Conservation (phyloP, 2,329 filamentous ascomycete genomes). For the Cladophialophora immunda region DNA sequence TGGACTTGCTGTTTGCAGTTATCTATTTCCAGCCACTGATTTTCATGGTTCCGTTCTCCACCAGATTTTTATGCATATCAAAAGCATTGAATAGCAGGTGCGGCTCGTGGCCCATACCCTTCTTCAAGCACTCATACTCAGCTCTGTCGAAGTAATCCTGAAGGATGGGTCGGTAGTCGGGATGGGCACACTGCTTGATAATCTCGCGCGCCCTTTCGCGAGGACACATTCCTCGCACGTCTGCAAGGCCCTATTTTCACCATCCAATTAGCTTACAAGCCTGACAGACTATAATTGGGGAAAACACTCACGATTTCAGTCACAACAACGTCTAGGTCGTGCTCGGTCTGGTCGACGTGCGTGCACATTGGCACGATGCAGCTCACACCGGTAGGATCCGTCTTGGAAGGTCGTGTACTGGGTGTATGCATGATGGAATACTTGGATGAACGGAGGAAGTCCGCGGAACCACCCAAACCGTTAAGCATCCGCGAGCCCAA, state of each 20-base stretch:
- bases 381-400: constrained; percentile 79
- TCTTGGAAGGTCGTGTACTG: constrained; percentile 79
- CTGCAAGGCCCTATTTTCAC: constrained; percentile 71
- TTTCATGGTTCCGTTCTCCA: constrained; percentile 90
- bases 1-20: constrained; percentile 32
- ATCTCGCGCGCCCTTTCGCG: constrained; percentile 83
- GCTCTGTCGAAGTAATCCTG: constrained; percentile 84
- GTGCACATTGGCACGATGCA: constrained; percentile 96
- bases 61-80: constrained; percentile 85
- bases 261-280: not conserved
- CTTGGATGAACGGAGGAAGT: constrained; percentile 80
- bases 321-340: constrained; percentile 91
- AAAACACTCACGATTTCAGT: constrained; percentile 60
- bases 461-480: constrained; percentile 81
- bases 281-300: not conserved
- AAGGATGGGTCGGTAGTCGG: constrained; percentile 83
- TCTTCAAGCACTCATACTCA: constrained; percentile 80
- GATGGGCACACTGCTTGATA: constrained; percentile 86
- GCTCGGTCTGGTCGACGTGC: constrained; percentile 91
- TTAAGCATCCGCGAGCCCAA: constrained; percentile 90
- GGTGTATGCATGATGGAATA: constrained; percentile 96
- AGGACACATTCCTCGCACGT: constrained; percentile 82
- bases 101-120: constrained; percentile 90
- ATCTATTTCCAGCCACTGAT: constrained; percentile 67
- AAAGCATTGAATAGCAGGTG: constrained; percentile 86